Evolutionary conservation across 2,329 filamentous ascomycete species (phyloP).

Genomic region (Colletotrichum sp.): DNA sequence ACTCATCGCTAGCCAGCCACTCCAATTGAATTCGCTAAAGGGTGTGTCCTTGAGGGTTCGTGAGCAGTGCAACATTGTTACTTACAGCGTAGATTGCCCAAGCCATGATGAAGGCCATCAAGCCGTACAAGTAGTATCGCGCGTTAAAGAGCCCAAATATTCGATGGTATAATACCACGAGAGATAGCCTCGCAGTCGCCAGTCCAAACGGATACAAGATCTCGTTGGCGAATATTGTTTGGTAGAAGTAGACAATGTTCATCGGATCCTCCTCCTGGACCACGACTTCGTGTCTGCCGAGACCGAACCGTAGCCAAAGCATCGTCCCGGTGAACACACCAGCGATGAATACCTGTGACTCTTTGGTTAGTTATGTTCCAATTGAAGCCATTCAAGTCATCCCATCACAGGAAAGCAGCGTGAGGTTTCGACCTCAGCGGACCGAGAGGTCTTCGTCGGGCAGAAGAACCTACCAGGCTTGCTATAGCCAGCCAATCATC

Average conservation of each 20-base stretch:
- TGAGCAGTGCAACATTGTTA: not conserved
- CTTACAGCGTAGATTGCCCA: slow-evolving; percentile 14
- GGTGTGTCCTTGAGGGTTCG: not conserved
- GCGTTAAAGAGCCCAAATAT: slow-evolving; percentile 16
- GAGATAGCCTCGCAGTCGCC: not conserved
- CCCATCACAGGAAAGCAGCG: not conserved
- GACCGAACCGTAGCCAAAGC: slow-evolving; percentile 13
- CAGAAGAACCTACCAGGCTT: not conserved
- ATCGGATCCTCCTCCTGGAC: slow-evolving; percentile 4
- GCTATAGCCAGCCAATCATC: slow-evolving; percentile 13
- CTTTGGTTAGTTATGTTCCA: not conserved
- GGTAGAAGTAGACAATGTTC: slow-evolving; percentile 1
- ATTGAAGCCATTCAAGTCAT: not conserved
- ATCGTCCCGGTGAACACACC: slow-evolving; percentile 11
- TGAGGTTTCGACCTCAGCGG: not conserved
- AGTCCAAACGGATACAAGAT: slow-evolving; percentile 5
- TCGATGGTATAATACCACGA: slow-evolving; percentile 8
- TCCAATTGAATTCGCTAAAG: not conserved
- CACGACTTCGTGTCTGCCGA: slow-evolving; percentile 6
- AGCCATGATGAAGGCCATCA: slow-evolving; percentile 6
- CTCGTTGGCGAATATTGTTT: slow-evolving; percentile 18
- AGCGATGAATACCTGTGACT: not conserved
- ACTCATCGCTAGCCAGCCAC: not conserved
- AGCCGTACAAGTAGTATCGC: not conserved
- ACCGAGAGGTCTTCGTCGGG: not conserved